These are phyloP conservation scores for Nakazawaea pomicola DNA, from an alignment of 805 yeast species.

Conservation along the genomic window DNA sequence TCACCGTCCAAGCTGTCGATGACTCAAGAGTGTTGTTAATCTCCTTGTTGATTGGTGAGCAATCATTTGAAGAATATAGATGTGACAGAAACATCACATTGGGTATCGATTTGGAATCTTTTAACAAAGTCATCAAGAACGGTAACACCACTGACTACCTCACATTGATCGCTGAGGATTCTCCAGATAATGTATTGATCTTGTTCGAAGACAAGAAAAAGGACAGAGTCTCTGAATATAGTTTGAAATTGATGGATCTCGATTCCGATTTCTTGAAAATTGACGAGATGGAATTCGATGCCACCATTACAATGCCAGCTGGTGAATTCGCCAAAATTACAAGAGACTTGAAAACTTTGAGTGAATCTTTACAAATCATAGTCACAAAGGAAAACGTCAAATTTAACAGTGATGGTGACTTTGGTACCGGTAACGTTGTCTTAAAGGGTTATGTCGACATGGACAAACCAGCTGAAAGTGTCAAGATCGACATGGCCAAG, in stretches of 20 bases:
- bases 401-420: conserved; percentile 86
- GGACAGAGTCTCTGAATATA: conserved; percentile 89
- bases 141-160: conserved; percentile 87
- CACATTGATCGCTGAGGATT: conserved; percentile 85
- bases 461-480: conserved; percentile 72
- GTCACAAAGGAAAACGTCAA: conserved; percentile 91
- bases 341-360: conserved; percentile 78
- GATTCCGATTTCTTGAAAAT: conserved; percentile 91
- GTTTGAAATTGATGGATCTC: conserved; percentile 90
- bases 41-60: conserved; percentile 79
- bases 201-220: conserved; percentile 88
- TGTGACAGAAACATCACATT: conserved; percentile 91
- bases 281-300: conserved; percentile 90
- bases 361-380: conserved; percentile 80
- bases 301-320: conserved; percentile 83
- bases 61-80: conserved; percentile 87
- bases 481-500: conserved; percentile 72
- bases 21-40: conserved; percentile 93
- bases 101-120: conserved; percentile 86
- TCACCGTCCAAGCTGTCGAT: conserved; percentile 96
- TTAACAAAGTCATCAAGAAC: conserved; percentile 83
- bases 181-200: conserved; percentile 55
- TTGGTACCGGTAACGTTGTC: conserved; percentile 82
- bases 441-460: conserved; percentile 80
- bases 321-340: conserved; percentile 84